Evolutionary conservation across 306 rosid genomes (phyloP).

Genomic region (Sphenostylis stenocarpa): DNA sequence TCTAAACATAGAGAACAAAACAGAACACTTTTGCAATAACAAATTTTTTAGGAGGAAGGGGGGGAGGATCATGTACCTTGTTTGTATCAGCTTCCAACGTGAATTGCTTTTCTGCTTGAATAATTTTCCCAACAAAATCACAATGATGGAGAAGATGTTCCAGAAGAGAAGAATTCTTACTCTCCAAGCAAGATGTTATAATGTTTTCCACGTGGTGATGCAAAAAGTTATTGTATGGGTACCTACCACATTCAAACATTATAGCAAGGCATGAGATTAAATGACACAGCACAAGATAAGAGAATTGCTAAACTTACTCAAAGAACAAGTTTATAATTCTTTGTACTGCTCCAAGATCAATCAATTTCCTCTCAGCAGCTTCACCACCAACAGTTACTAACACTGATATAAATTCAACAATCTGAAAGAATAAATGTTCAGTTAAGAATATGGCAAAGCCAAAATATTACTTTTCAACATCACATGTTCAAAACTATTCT

Average conservation of each 20-base stretch:
- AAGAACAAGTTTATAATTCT: constrained; percentile 82
- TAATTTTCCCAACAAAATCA: constrained; percentile 75
- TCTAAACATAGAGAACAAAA: background rate
- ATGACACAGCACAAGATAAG: constrained; percentile 26
- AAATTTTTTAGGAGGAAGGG: background rate
- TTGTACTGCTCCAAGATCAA: constrained; percentile 77
- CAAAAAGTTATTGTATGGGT: constrained; percentile 92
- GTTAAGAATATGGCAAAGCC: constrained; percentile 12
- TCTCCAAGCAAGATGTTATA: constrained; percentile 79
- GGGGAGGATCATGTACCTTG: constrained; percentile 49
- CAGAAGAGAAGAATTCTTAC: constrained; percentile 73
- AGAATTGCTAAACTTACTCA: constrained; percentile 59
- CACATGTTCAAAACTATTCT: constrained; percentile 14
- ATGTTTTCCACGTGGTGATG: constrained; percentile 93
- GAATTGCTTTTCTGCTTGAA: constrained; percentile 70
- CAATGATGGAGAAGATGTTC: constrained; percentile 79
- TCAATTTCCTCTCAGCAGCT: constrained; percentile 89
- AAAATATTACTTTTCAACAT: constrained; percentile 15
- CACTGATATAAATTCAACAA: constrained; percentile 90
- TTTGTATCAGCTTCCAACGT: constrained; percentile 55
- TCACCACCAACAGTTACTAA: constrained; percentile 81
- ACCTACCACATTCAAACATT: constrained; percentile 55
- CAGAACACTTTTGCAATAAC: constrained; percentile 7
- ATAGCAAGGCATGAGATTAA: constrained; percentile 34
- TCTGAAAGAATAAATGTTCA: constrained; percentile 51